These are phyloP conservation scores for Stagonosporopsis tanaceti DNA, from an alignment of 2,329 filamentous ascomycete species.

Conservation along the genomic window DNA sequence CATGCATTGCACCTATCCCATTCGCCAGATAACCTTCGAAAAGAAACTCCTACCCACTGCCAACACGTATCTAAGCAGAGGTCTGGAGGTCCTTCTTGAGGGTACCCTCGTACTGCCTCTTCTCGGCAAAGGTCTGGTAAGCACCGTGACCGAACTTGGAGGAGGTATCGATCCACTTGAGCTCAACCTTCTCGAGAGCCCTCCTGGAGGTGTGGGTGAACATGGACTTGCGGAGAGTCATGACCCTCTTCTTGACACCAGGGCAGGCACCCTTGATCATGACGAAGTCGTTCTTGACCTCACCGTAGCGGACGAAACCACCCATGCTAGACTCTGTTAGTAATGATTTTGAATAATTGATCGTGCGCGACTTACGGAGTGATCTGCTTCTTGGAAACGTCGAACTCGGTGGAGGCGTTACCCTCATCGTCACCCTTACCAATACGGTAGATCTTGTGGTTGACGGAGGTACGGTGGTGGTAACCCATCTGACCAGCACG, in stretches of 20 bases:
- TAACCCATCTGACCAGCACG: constrained; percentile 99
- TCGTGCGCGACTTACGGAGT: constrained; percentile 80
- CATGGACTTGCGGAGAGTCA: constrained; percentile 99
- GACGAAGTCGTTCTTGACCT: constrained; percentile 99
- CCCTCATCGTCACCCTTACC: constrained; percentile 90
- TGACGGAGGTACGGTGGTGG: constrained; percentile 99
- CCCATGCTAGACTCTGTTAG: constrained; percentile 75
- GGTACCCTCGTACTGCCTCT: constrained; percentile 95
- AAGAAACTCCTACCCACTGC: constrained; percentile 40
- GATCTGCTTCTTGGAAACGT: constrained; percentile 99
- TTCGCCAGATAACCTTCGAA: constrained; percentile 49
- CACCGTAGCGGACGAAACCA: constrained; percentile 99
- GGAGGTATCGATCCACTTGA: constrained; percentile 99
- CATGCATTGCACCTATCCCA: constrained; percentile 46
- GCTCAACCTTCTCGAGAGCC: constrained; percentile 97
- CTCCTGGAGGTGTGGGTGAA: constrained; percentile 95
- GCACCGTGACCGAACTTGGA: constrained; percentile 99
- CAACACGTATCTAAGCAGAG: constrained; percentile 57
- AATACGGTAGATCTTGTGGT: constrained; percentile 99
- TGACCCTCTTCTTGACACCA: constrained; percentile 98
- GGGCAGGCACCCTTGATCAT: constrained; percentile 98
- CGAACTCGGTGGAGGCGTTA: constrained; percentile 93
- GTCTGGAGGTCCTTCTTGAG: constrained; percentile 95
- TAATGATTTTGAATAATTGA: neutral
- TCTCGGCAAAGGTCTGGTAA: constrained; percentile 98